phyloP scores from a whole-genome alignment of 1,139 yeast genomes.

The Debaryomycetaceae sp. region DNA sequence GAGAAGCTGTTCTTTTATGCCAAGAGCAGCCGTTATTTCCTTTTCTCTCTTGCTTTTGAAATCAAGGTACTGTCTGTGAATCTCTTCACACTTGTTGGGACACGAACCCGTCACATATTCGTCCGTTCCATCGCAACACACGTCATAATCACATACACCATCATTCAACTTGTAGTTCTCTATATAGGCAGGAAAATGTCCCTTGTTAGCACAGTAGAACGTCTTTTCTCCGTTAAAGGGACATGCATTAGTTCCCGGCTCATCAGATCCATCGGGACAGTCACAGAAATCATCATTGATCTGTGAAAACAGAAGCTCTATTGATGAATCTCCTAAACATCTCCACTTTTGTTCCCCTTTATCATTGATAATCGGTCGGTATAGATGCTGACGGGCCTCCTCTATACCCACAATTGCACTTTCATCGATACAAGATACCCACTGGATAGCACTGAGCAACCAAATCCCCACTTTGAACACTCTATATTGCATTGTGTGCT shows the following conservation, averaged over 20 bases:
- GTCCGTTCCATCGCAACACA: constrained; percentile 95
- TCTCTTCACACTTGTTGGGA: constrained; percentile 56
- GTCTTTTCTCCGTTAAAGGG: constrained; percentile 29
- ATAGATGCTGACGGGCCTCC: constrained; percentile 43
- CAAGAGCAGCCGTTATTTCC: constrained; percentile 21
- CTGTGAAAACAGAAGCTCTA: constrained; percentile 54
- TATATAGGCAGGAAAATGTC: constrained; percentile 56
- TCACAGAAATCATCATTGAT: constrained; percentile 91
- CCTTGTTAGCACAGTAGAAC: constrained; percentile 78
- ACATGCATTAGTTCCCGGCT: constrained; percentile 94
- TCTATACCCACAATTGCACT: constrained; percentile 24
- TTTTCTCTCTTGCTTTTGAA: constrained; percentile 13
- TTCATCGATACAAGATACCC: background rate
- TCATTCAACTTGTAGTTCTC: constrained; percentile 71
- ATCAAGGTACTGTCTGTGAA: constrained; percentile 26
- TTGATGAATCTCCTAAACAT: constrained; percentile 65
- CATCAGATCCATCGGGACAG: constrained; percentile 98
- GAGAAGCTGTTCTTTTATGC: constrained; percentile 17
- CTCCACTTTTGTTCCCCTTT: constrained; percentile 49
- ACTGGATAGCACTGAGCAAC: background rate
- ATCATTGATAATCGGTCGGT: constrained; percentile 46
- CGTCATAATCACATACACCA: constrained; percentile 86
- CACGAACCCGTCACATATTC: constrained; percentile 53
- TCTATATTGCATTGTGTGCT: background rate
- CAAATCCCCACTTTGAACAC: background rate